Conservation (phyloP, 257 asterid genomes). For the Eucommia ulmoides region DNA sequence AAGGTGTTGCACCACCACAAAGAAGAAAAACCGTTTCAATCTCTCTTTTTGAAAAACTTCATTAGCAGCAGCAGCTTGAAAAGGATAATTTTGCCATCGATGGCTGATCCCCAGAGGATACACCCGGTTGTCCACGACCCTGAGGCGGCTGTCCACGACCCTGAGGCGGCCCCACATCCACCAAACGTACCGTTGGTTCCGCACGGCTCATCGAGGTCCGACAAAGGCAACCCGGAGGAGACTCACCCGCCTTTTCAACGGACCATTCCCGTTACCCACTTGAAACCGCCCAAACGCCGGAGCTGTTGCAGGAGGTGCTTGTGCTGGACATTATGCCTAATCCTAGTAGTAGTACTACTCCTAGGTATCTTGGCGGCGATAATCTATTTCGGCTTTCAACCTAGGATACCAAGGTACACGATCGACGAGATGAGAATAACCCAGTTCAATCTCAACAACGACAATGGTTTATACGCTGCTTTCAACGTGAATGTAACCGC, state of each 20-base stretch:
- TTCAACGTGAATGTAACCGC: slow-evolving; percentile 67
- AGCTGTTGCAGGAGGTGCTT: slow-evolving; percentile 49
- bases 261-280: slow-evolving; percentile 25
- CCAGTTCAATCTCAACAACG: slow-evolving; percentile 31
- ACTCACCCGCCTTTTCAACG: slow-evolving; percentile 14
- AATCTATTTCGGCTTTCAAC: slow-evolving; percentile 55
- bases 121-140: slow-evolving; percentile 13
- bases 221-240: slow-evolving; percentile 64
- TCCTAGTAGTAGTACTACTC: slow-evolving; percentile 26
- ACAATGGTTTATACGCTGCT: slow-evolving; percentile 49
- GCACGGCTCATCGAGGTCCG: slow-evolving; percentile 46
- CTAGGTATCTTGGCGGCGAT: slow-evolving; percentile 48
- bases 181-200: slow-evolving; percentile 61
- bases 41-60: no score
- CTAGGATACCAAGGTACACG: slow-evolving; percentile 66
- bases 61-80: background rate
- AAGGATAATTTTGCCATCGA: slow-evolving; percentile 11
- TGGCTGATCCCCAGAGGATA: slow-evolving; percentile 72
- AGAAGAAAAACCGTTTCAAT: no score
- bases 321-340: slow-evolving; percentile 51
- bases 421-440: slow-evolving; percentile 58
- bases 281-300: slow-evolving; percentile 40
- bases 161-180: slow-evolving; percentile 25
- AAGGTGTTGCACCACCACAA: no score
- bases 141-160: background rate